Conservation (phyloP, 371 early-diverging fungal genomes). For the Thermomucor indicae-seudaticae region DNA sequence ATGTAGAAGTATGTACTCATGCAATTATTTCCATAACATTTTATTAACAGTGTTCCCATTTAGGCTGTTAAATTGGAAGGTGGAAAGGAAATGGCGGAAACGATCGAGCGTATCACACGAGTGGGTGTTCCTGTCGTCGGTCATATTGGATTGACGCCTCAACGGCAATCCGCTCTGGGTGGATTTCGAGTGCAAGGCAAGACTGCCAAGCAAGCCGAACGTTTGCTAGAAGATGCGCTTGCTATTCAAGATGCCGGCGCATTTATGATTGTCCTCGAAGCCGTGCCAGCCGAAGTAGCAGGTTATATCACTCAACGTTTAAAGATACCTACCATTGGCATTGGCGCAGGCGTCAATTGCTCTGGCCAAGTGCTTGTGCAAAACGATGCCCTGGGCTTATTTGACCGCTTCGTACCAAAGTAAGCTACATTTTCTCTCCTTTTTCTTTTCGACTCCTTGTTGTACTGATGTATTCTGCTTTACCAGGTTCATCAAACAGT, state of each 20-base stretch:
- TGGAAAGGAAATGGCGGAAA: slow-evolving; percentile 78
- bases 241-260: slow-evolving; percentile 93
- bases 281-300: slow-evolving; percentile 88
- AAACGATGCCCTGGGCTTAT: slow-evolving; percentile 85
- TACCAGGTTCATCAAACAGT: slow-evolving; percentile 9
- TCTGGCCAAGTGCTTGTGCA: slow-evolving; percentile 94
- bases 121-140: slow-evolving; percentile 92
- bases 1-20: slow-evolving; percentile 61
- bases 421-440: slow-evolving; percentile 6
- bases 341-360: slow-evolving; percentile 86
- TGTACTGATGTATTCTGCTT: neutral
- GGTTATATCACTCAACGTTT: slow-evolving; percentile 72
- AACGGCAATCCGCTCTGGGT: slow-evolving; percentile 80
- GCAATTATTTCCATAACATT: neutral
- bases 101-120: slow-evolving; percentile 66
- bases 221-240: slow-evolving; percentile 80
- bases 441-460: too few species aligned
- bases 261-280: slow-evolving; percentile 89
- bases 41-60: neutral
- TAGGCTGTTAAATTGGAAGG: slow-evolving; percentile 94
- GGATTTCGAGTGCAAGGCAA: slow-evolving; percentile 94
- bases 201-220: slow-evolving; percentile 68
- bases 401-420: slow-evolving; percentile 80
- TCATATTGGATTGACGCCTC: slow-evolving; percentile 95
- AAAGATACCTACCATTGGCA: slow-evolving; percentile 91